Evolutionary conservation across 805 yeast species (phyloP).

Genomic region (Myxozyma vanderwaltii): DNA sequence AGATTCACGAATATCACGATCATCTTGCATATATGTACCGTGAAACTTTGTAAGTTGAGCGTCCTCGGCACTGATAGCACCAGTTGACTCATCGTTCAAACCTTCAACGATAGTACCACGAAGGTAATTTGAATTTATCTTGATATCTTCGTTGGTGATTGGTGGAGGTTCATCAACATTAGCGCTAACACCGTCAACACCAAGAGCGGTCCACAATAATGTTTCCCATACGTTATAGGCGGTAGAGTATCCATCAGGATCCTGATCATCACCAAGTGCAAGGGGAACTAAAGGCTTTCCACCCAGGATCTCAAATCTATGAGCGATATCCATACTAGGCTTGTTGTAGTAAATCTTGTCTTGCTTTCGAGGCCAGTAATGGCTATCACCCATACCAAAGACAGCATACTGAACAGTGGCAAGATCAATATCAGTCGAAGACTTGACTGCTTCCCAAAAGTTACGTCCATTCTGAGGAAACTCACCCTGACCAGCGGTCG

Average conservation of each 20-base stretch:
- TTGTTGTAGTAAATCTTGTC: conserved; percentile 92
- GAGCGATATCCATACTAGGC: conserved; percentile 74
- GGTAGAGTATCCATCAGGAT: conserved; percentile 90
- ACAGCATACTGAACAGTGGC: conserved; percentile 59
- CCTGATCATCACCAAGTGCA: conserved; percentile 96
- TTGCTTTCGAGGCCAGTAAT: conserved; percentile 96
- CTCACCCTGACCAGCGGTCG: conserved; percentile 87
- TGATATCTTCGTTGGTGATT: conserved; percentile 94
- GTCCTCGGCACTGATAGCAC: conserved; percentile 86
- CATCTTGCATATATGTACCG: conserved; percentile 98
- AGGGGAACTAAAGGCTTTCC: conserved; percentile 71
- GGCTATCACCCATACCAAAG: conserved; percentile 79
- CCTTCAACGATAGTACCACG: conserved; percentile 95
- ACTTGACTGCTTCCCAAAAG: conserved; percentile 72
- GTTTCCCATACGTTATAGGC: conserved; percentile 90
- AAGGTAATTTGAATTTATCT: conserved; percentile 78
- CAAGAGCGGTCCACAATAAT: conserved; percentile 80
- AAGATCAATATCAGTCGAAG: conserved; percentile 64
- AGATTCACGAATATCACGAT: conserved; percentile 91
- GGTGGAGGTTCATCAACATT: conserved; percentile 89
- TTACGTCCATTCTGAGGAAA: conserved; percentile 79
- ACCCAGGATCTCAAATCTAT: conserved; percentile 67
- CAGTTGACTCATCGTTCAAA: conserved; percentile 76
- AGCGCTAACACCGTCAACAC: conserved; percentile 78
- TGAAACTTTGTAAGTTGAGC: conserved; percentile 96